phyloP scores from a whole-genome alignment of 495 filamentous ascomycete genomes.

The Annulohypoxylon nitens region DNA sequence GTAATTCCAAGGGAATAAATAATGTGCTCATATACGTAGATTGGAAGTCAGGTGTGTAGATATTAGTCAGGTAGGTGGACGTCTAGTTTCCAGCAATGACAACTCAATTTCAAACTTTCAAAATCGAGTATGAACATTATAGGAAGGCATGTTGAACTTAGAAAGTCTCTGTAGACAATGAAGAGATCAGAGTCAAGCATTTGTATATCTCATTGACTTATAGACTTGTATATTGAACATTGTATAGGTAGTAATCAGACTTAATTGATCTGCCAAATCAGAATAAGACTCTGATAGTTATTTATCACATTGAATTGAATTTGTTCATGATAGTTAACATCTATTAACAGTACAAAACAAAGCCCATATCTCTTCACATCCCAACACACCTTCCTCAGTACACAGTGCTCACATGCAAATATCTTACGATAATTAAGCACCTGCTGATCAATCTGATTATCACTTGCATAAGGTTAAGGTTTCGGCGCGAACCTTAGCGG shows the following conservation, averaged over 20 bases:
- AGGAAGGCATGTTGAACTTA: not conserved
- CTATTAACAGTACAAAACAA: too few relatives aligned
- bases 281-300: not conserved
- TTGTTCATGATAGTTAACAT: too few relatives aligned
- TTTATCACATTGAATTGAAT: too few relatives aligned
- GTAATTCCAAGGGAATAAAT: not conserved
- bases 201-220: not conserved
- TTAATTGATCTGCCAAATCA: too few relatives aligned
- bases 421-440: not conserved
- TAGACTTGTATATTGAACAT: too few relatives aligned
- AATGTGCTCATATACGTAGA: not conserved
- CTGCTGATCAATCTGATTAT: not conserved
- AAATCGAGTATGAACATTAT: not conserved
- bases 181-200: not conserved
- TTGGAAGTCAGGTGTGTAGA: not conserved
- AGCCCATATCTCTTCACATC: too few relatives aligned
- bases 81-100: not conserved
- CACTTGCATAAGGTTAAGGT: not conserved
- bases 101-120: not conserved
- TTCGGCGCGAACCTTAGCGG: conserved; percentile 1
- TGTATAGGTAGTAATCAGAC: too few relatives aligned
- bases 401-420: not conserved
- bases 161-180: not conserved
- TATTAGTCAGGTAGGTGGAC: not conserved
- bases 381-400: too few relatives aligned